A percentile compares a stretch with the other conserved stretches of the same genome.
phyloP scores from a whole-genome alignment of 176 grass and related monocot genomes.

The barley (Hordeum vulgare) region MorexV3_pseudomolecules_assembly NC_058522.1:521102985-521103484 shows the following conservation, averaged over 20 bases:
- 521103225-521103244: background rate
- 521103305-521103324: background rate
- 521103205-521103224: background rate
- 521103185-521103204: background rate
- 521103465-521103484: background rate
- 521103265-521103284: background rate
- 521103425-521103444: background rate
- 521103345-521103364: background rate
- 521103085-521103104: background rate
- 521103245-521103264: background rate
- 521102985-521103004: constrained; percentile 92
- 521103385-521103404: background rate
- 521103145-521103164: background rate
- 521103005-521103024: constrained; percentile 86
- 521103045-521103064: background rate
- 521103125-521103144: background rate
- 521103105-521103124: background rate
- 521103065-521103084: background rate
- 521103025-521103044: constrained; percentile 81
- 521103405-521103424: background rate
- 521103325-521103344: background rate
- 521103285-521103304: background rate
- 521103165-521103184: background rate
- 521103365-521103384: background rate
- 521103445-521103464: background rate